Percentiles rank a stretch among this genome's conserved stretches.
phyloP scores from a whole-genome alignment of 257 asterid species.

The Solanum stenotomum region DNA sequence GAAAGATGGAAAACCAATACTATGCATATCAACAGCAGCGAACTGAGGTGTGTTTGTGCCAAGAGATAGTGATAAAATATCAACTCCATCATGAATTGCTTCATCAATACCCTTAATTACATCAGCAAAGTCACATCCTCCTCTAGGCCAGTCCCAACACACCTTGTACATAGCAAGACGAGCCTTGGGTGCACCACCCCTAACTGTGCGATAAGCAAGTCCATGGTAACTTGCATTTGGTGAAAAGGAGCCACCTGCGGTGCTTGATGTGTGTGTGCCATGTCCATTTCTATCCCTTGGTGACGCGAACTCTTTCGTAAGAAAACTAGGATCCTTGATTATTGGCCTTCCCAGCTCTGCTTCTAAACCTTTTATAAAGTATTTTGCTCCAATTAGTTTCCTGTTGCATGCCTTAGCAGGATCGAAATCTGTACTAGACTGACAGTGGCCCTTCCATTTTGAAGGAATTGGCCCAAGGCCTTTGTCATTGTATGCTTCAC shows the following conservation, averaged over 20 bases:
- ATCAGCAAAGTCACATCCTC: slow-evolving; percentile 7
- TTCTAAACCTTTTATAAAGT: slow-evolving; percentile 11
- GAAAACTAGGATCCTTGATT: background rate
- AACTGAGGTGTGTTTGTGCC: background rate
- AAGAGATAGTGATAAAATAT: slow-evolving; percentile 20
- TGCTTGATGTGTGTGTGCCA: slow-evolving; percentile 27
- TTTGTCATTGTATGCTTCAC: slow-evolving; percentile 13
- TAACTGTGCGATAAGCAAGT: slow-evolving; percentile 17
- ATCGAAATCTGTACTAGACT: slow-evolving; percentile 11
- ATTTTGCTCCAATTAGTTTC: slow-evolving; percentile 41
- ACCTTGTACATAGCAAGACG: slow-evolving; percentile 28
- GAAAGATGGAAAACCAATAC: slow-evolving; percentile 19
- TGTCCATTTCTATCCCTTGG: slow-evolving; percentile 25
- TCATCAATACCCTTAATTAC: slow-evolving; percentile 24
- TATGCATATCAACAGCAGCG: slow-evolving; percentile 8
- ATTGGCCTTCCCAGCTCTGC: background rate
- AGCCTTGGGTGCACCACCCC: slow-evolving; percentile 39
- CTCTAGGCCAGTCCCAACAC: background rate
- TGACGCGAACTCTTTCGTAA: slow-evolving; percentile 8
- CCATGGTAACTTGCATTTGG: slow-evolving; percentile 9
- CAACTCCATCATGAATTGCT: slow-evolving; percentile 37
- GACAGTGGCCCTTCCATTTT: slow-evolving; percentile 29
- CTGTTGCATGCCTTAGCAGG: slow-evolving; percentile 20
- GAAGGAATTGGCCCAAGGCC: slow-evolving; percentile 35
- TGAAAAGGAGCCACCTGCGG: slow-evolving; percentile 9